Evolutionary conservation across 2,329 filamentous ascomycete genomes (phyloP), one percentile per base, ranked within the genome.

Genomic region (Epichloe hybrida): DNA sequence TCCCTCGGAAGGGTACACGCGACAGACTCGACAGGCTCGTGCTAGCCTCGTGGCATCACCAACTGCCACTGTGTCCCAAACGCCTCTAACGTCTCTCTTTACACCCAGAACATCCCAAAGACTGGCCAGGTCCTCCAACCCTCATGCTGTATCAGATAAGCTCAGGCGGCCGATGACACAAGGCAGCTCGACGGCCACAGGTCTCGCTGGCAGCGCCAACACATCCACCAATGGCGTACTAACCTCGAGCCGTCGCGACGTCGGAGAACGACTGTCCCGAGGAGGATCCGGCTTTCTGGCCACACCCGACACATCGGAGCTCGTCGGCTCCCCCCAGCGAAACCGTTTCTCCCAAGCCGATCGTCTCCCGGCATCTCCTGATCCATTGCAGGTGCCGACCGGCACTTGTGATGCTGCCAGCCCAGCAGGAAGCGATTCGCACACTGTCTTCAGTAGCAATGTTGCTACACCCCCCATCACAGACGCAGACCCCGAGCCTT

Each of bases 401-500:
- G 40, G 55, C 31, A 54, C 68, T 27, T 75, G 71, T 50, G 73
- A 77, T 45, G 68, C 68, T 0, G 69, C 68, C 4, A 81, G 79
- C 56, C 76, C 75, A 3, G 67, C 71, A 0, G 73, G 68, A 31
- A 79, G 74, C 59, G 75, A 80, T 51, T 69, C 75, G 2, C 75
- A 78, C 51, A 81, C 79, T 11, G 70, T 79, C 36, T 84, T 85
- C 59, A 76, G 74, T 58, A 76, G 72, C 61, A 81, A 75, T 53
- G 80, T 83, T 47, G 83, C 86, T 48, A 88, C 86, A 9, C 86
- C 86, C 86, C 86, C 86, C 6, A 80, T 88, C 56, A 84, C 80
- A 8, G 86, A 89, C 55, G 78, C 81, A 21, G 85, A 89, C 54
- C 66, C 80, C 11, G 83, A 85, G 55, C 76, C 79, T 9, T 75